A percentile compares a stretch with the other conserved stretches of the same genome.
Conservation (phyloP, 768 basidiomycete species). For the Trametes elegans region DNA sequence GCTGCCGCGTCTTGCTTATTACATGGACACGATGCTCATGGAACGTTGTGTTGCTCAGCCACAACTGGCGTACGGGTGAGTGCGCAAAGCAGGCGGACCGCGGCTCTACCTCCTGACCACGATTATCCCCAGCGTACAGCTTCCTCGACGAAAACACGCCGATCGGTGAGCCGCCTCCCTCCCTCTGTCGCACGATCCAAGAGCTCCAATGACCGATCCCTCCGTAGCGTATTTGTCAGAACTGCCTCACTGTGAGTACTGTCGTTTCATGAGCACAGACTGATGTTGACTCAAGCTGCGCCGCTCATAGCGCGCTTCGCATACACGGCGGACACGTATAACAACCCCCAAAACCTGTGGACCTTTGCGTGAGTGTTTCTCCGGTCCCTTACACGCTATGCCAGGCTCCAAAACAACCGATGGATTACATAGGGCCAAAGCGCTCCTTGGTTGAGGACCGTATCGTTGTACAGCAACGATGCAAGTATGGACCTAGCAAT, state of each 20-base stretch:
- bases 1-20: too few relatives aligned
- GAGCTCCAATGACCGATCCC: neutral
- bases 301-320: slow-evolving; percentile 49
- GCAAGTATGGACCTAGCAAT: too few relatives aligned
- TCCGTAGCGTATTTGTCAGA: slow-evolving; percentile 32
- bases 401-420: too few relatives aligned
- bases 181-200: neutral
- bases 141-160: slow-evolving; percentile 31
- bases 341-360: slow-evolving; percentile 62
- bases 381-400: too few relatives aligned
- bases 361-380: slow-evolving; percentile 44
- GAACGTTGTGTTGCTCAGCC: slow-evolving; percentile 17
- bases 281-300: neutral
- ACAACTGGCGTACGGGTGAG: slow-evolving; percentile 38
- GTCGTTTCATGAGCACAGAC: too few relatives aligned
- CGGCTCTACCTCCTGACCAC: too few relatives aligned
- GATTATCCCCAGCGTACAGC: slow-evolving; percentile 34
- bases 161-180: slow-evolving; percentile 27
- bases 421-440: neutral
- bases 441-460: neutral
- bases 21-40: slow-evolving; percentile 29
- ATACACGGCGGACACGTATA: slow-evolving; percentile 62
- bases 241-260: slow-evolving; percentile 28
- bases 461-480: too few relatives aligned
- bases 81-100: too few relatives aligned